Percentiles rank a stretch among this genome's conserved stretches.
These are phyloP conservation scores for Neonectria ditissima DNA, from an alignment of 2,329 filamentous ascomycete species.

Conservation along the genomic window DNA sequence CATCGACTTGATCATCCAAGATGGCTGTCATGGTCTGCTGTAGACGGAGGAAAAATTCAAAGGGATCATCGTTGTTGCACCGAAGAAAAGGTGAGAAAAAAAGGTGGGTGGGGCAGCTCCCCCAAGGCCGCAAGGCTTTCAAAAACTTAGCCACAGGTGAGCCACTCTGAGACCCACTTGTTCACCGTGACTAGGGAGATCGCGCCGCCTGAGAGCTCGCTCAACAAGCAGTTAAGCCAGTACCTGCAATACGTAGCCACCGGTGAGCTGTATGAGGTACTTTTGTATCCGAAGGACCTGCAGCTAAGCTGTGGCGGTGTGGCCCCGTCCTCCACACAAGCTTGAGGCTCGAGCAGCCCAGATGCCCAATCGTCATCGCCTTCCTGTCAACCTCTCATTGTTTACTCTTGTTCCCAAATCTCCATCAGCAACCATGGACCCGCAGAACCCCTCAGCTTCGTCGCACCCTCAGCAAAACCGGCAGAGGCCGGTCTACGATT, in stretches of 20 bases:
- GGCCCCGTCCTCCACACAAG: conserved; percentile 17
- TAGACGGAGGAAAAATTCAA: conserved; percentile 32
- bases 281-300: background rate
- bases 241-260: no score
- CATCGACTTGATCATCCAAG: conserved; percentile 47
- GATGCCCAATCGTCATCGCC: conserved; percentile 43
- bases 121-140: background rate
- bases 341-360: conserved; percentile 21
- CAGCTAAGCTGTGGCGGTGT: conserved; percentile 2
- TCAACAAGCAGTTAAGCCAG: no score
- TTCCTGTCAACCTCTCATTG: conserved; percentile 35
- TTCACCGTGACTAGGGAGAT: no score
- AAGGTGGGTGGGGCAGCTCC: conserved; percentile 4
- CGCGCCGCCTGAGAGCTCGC: no score
- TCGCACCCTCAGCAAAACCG: conserved; percentile 69
- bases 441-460: conserved; percentile 60
- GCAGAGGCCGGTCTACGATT: conserved; percentile 77
- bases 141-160: background rate
- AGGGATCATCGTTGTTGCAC: background rate
- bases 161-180: background rate
- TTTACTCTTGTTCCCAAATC: conserved; percentile 22
- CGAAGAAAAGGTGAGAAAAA: conserved; percentile 19
- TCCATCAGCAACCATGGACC: conserved; percentile 49
- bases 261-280: no score
- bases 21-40: conserved; percentile 48